Base-by-base conservation (phyloP, 495 filamentous ascomycete species). In the Podospora pseudopauciseta region DNA sequence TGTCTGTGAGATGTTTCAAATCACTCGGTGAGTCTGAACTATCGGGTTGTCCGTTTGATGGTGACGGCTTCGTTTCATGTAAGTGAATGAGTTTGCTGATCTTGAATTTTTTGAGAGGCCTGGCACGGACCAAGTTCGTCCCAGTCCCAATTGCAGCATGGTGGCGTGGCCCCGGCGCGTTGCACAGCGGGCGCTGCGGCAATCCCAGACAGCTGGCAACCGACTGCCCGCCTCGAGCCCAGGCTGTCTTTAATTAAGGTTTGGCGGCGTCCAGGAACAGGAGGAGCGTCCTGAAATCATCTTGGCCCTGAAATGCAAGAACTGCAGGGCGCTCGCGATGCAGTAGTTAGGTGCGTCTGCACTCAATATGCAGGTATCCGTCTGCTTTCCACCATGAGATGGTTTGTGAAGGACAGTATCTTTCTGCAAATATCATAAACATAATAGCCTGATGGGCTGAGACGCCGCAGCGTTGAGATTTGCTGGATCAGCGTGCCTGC, bases 391-490 rank as follows among this genome's bases (percentile, higher is more conserved):
- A 58, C 55, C 23, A 23, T 18, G 34, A 39, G 34, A 39, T 0
- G 34, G 11, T 39, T 39, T 39, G 11, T 39, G 23, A 23, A 23
- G 23, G 23, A 23, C 23, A 23, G 23, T 23, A 23, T 23, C 23
- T 23, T 23, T 23, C 23, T 39, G 11, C 34, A 39, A 11, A 39
- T 49, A 49, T 49, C 39, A 49, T 49, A 11, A 2, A 49, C 18
- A 49, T 49, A 39, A 49, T 49, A 49, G 39, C 6, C 39, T 44
- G 58, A 60, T 64, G 68, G 44, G 71, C 65, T 74, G 70, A 75
- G 71, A 73, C 68, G 49, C 55, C 34, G 49, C 60, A 28, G 28
- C 62, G 27, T 28, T 56, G 65, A 63, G 64, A 63, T 39, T 70
- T 67, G 62, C n/a, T 26, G 55, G 55, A 13, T 16, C 39, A 58